phyloP scores from a whole-genome alignment of 345 rosid species.

The Salix caprea region DNA sequence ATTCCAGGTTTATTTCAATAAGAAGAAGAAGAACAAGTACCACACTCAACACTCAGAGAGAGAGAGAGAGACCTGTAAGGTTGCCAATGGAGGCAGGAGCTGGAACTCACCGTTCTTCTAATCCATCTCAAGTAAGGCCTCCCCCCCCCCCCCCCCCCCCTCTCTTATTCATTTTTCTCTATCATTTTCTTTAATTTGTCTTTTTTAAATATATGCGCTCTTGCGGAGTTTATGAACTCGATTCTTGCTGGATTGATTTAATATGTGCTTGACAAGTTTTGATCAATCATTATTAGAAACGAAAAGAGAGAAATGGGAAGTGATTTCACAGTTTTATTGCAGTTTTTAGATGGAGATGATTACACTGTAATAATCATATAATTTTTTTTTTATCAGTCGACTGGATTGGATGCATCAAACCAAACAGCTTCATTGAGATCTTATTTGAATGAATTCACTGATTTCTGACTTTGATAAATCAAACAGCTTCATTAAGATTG shows the following conservation, averaged over 20 bases:
- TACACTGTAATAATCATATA: not conserved
- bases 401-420: not conserved
- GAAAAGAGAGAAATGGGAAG: not conserved
- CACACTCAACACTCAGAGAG: not conserved
- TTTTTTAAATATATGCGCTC: not conserved
- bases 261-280: not conserved
- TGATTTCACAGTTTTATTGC: not conserved
- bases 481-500: not conserved
- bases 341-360: not conserved
- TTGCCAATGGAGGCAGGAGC: not conserved
- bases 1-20: not conserved
- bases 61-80: not conserved
- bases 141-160: no score
- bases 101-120: not conserved
- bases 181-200: not conserved
- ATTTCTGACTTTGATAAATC: not conserved
- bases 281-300: not conserved
- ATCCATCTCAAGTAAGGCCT: not conserved
- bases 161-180: no score
- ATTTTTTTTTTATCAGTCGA: not conserved
- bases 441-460: not conserved
- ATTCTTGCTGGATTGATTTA: not conserved
- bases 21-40: not conserved
- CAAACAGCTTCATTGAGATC: not conserved
- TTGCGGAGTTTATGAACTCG: not conserved